Conservation (phyloP, 495 filamentous ascomycete genomes). For the Trichoderma gamsii region DNA sequence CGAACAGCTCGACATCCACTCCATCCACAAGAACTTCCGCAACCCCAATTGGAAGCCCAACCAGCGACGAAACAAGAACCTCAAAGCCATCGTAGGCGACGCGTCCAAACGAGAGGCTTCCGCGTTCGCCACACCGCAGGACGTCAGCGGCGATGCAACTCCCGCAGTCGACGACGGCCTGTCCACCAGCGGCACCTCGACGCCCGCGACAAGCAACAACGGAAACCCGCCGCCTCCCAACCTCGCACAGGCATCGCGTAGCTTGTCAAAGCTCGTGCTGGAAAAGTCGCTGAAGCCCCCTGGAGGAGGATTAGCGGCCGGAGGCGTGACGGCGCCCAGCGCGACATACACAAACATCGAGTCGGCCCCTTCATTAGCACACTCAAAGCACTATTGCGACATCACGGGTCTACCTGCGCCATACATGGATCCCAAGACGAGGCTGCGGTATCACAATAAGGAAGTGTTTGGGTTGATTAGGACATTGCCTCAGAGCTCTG, state of each 20-base stretch:
- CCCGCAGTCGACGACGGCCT: conserved; percentile 49
- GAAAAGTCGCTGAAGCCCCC: conserved; percentile 52
- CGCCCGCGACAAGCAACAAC: conserved; percentile 46
- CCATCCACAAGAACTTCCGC: conserved; percentile 77
- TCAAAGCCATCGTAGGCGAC: conserved; percentile 94
- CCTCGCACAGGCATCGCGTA: conserved; percentile 77
- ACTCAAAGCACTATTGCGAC: conserved; percentile 83
- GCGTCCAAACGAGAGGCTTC: conserved; percentile 75
- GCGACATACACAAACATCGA: conserved; percentile 96
- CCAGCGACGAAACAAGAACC: conserved; percentile 93
- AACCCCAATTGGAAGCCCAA: conserved; percentile 84
- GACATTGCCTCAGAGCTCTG: conserved; percentile 65
- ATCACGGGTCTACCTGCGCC: conserved; percentile 82
- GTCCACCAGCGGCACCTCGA: conserved; percentile 51
- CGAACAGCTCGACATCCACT: conserved; percentile 80
- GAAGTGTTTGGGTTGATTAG: conserved; percentile 82
- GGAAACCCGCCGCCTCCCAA: conserved; percentile 51
- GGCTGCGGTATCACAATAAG: conserved; percentile 79
- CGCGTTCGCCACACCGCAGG: conserved; percentile 69
- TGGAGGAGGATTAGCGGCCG: conserved; percentile 27
- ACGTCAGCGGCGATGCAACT: conserved; percentile 68
- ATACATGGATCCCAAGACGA: conserved; percentile 90
- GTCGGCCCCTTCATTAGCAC: conserved; percentile 74
- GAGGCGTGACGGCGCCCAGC: conserved; percentile 48
- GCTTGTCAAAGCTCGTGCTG: conserved; percentile 74